Evolutionary conservation across 305 asterid genomes (phyloP), one percentile per base, ranked within the genome.

Genomic region (Withania somnifera): DNA sequence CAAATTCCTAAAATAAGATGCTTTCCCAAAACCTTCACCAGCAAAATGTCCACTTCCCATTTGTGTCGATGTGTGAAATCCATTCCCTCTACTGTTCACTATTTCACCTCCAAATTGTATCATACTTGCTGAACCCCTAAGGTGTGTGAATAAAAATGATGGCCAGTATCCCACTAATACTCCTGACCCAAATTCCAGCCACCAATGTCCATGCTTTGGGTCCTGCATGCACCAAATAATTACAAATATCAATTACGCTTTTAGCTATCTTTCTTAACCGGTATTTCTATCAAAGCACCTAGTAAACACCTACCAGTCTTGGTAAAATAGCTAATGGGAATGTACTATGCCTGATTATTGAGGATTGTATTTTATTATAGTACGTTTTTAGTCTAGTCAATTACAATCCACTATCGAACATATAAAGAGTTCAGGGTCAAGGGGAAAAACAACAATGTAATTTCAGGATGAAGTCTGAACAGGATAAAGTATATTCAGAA

Each of bases 21-120:
- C 98, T 82, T 92, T 95, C 17, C 94, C 97, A 40, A 93, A 95
- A 53, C 98, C 98, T 90, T 93, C 95, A 32, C 88, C 90, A 11
- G 98, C 93, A 84, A 95, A 95, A 93, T 95, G 97, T 0, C 98
- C 98, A 82, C 98, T 95, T 13, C 98, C 98, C 98, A 95, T 95
- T 87, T 95, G 97, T 9, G 98, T 95, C 4, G 90, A 84, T 1
- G 98, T 93, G 88, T 95, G 98, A 0, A 84, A 63, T 7, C 94
- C 93, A 14, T 91, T 69, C 36, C 79, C 80, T 51, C 83, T 85
- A 24, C 90, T 88, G 80, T 95, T 95, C 36, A 95, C 97, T 63
- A 92, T 84, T 85, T 95, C 98, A 8, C 98, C 98, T 53, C 98
- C 98, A 86, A 95, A 95, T 85, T 95, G 98, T 8, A 95, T 90